These are phyloP conservation scores for Tetrahymena borealis DNA, from an alignment of 73 alveolate genomes.

Conservation along the genomic window DNA sequence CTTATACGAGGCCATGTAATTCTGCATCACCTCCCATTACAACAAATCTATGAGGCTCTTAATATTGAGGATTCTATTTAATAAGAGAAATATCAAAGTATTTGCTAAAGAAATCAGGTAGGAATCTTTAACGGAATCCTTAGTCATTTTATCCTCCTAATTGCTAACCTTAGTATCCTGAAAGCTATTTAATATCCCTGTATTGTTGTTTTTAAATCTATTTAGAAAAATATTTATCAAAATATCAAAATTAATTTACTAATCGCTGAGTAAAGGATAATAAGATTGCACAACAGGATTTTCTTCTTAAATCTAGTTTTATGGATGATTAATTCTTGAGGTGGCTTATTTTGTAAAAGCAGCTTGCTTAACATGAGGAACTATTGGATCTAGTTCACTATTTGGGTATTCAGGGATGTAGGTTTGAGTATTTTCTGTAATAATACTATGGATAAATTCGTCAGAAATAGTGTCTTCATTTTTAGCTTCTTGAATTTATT, in stretches of 20 bases:
- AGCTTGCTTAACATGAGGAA: neutral
- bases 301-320: neutral
- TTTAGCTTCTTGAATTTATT: neutral
- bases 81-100: neutral
- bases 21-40: slow-evolving; percentile 37
- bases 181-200: neutral
- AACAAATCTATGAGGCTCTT: slow-evolving; percentile 34
- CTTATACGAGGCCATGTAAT: neutral
- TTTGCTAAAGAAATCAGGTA: neutral
- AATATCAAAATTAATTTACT: neutral
- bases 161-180: neutral
- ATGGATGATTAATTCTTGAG: neutral
- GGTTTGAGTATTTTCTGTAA: neutral
- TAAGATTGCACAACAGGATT: neutral
- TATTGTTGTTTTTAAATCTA: neutral
- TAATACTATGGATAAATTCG: neutral
- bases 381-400: neutral
- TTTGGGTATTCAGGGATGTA: neutral
- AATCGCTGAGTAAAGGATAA: neutral
- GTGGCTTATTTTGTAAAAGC: neutral
- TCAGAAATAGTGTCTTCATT: neutral
- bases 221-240: no score
- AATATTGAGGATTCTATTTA: slow-evolving; percentile 12
- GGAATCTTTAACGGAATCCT: neutral
- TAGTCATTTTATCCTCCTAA: neutral